These are phyloP conservation scores for Akanthomyces uredinophilus DNA, from an alignment of 2,329 filamentous ascomycete genomes.

Conservation along the genomic window DNA sequence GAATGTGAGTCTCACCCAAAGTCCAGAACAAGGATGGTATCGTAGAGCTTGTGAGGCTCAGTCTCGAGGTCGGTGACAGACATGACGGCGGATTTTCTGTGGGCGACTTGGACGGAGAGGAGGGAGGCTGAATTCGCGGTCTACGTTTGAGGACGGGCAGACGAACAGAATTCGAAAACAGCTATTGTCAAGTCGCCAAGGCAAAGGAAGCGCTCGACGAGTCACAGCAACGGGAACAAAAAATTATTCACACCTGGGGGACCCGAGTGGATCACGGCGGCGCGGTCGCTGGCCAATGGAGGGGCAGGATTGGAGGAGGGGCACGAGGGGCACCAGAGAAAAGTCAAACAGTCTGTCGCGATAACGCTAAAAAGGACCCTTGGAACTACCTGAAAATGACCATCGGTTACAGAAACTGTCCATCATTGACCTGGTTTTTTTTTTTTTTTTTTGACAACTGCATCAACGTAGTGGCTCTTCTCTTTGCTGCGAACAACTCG, in stretches of 20 bases:
- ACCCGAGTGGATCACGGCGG: not conserved
- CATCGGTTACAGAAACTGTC: not conserved
- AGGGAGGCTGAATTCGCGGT: not conserved
- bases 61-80: conserved; percentile 6
- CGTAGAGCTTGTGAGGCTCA: conserved; percentile 11
- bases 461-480: not conserved
- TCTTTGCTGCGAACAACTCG: not conserved
- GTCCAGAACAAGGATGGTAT: conserved; percentile 65
- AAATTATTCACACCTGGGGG: not conserved
- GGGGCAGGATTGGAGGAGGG: not conserved
- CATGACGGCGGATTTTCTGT: not conserved
- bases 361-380: not conserved
- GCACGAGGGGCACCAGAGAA: not conserved
- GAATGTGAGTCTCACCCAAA: conserved; percentile 44
- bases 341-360: not conserved
- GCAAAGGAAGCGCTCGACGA: not conserved
- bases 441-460: no score
- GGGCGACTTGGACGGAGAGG: not conserved
- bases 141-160: not conserved
- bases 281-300: not conserved
- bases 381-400: not conserved
- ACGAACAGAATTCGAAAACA: conserved; percentile 1
- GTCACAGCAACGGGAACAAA: not conserved
- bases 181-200: not conserved
- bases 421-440: not conserved